These are phyloP conservation scores for Prunus padus DNA, from an alignment of 306 rosid species.

Conservation along the genomic window DNA sequence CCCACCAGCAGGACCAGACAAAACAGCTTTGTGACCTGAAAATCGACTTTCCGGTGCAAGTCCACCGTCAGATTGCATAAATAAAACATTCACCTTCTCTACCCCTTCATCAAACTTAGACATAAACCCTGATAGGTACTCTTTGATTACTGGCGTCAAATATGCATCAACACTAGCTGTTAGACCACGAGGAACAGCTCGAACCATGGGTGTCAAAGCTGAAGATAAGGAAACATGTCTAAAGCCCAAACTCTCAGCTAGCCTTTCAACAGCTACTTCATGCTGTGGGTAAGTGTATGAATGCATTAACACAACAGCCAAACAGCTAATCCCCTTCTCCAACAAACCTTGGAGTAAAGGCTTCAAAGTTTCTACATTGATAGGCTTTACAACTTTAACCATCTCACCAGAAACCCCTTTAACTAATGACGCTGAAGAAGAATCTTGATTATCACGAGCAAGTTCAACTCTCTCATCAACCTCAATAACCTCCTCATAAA, in stretches of 20 bases:
- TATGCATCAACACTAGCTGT: constrained; percentile 97
- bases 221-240: constrained; percentile 89
- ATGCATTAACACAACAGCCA: constrained; percentile 94
- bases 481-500: constrained; percentile 82
- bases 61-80: constrained; percentile 99
- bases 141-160: constrained; percentile 92
- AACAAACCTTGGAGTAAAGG: constrained; percentile 52
- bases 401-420: constrained; percentile 89
- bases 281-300: constrained; percentile 84
- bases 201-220: constrained; percentile 93
- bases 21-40: constrained; percentile 93
- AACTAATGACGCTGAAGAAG: constrained; percentile 36
- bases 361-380: constrained; percentile 56
- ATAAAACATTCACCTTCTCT: constrained; percentile 76
- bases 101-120: constrained; percentile 78
- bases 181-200: constrained; percentile 94
- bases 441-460: constrained; percentile 38
- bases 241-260: constrained; percentile 81
- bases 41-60: constrained; percentile 90
- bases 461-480: constrained; percentile 86
- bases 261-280: constrained; percentile 55
- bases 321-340: constrained; percentile 68
- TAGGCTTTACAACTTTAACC: constrained; percentile 69
- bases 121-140: constrained; percentile 85
- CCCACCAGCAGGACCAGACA: constrained; percentile 99